A percentile compares a stretch with the other conserved stretches of the same genome.
phyloP scores from a whole-genome alignment of 2,329 filamentous ascomycete species.

The Botrytis byssoidea region DNA sequence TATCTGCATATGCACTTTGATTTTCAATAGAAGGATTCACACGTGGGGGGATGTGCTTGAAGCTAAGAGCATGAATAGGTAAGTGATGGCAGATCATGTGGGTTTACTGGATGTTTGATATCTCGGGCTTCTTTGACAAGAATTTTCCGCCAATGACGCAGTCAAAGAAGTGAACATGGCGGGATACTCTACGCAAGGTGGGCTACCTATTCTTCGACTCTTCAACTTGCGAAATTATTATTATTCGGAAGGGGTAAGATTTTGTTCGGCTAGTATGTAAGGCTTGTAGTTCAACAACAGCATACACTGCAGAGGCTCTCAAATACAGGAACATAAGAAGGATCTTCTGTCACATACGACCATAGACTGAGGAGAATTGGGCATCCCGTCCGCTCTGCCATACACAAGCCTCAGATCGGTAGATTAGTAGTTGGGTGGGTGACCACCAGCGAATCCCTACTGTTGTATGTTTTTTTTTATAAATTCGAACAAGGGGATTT shows the following conservation, averaged over 20 bases:
- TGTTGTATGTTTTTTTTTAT: conserved; percentile 13
- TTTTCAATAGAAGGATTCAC: background rate
- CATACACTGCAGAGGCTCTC: too few species aligned
- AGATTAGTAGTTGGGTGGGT: conserved; percentile 16
- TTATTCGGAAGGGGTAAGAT: background rate
- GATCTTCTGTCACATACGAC: accelerated
- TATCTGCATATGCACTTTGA: background rate
- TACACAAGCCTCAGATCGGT: conserved; percentile 15
- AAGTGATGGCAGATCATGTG: background rate
- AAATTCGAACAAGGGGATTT: too few species aligned
- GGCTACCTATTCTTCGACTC: background rate
- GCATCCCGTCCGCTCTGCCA: conserved; percentile 16
- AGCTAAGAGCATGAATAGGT: background rate
- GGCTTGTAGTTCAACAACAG: too few species aligned
- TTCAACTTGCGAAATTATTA: background rate
- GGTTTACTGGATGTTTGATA: background rate
- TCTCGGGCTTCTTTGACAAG: background rate
- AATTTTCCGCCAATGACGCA: background rate
- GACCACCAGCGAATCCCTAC: conserved; percentile 16
- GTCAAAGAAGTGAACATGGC: background rate
- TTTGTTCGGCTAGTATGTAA: background rate
- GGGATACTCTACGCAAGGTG: background rate
- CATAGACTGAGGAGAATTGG: background rate
- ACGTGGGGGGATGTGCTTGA: background rate
- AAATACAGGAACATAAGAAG: accelerated